Conservation (phyloP, 2,329 filamentous ascomycete genomes). For the Amylocarpus encephaloides region DNA sequence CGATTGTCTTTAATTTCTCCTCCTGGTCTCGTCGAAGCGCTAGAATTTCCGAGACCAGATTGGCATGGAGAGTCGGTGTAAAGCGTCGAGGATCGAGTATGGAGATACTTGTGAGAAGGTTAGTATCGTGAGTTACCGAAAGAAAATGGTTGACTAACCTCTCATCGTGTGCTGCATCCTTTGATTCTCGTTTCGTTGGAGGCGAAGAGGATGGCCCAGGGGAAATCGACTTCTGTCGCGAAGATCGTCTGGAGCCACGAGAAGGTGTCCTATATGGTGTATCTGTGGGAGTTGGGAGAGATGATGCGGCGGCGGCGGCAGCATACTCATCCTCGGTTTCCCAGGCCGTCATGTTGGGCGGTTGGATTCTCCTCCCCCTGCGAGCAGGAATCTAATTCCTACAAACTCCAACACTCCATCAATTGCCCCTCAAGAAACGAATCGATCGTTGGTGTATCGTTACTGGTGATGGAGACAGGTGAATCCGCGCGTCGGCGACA, state of each 20-base stretch:
- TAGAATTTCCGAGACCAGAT: conserved; percentile 89
- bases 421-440: neutral
- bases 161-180: conserved; percentile 59
- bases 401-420: conserved; percentile 3
- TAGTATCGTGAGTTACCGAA: conserved; percentile 7
- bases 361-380: neutral
- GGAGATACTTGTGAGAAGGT: conserved; percentile 36
- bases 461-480: neutral
- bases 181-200: conserved; percentile 41
- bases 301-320: conserved; percentile 48
- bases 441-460: neutral
- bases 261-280: conserved; percentile 70
- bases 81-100: conserved; percentile 86
- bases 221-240: conserved; percentile 49
- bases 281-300: conserved; percentile 63
- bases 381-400: conserved; percentile 1
- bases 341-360: conserved; percentile 46
- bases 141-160: conserved; percentile 38
- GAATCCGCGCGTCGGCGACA: neutral
- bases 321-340: conserved; percentile 58
- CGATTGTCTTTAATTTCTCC: conserved; percentile 79
- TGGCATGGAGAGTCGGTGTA: conserved; percentile 91
- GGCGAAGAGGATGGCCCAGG: conserved; percentile 58
- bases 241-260: conserved; percentile 48
- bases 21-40: conserved; percentile 83